Evolutionary conservation across 768 basidiomycete genomes (phyloP).

Genomic region (Suillus subaureus): DNA sequence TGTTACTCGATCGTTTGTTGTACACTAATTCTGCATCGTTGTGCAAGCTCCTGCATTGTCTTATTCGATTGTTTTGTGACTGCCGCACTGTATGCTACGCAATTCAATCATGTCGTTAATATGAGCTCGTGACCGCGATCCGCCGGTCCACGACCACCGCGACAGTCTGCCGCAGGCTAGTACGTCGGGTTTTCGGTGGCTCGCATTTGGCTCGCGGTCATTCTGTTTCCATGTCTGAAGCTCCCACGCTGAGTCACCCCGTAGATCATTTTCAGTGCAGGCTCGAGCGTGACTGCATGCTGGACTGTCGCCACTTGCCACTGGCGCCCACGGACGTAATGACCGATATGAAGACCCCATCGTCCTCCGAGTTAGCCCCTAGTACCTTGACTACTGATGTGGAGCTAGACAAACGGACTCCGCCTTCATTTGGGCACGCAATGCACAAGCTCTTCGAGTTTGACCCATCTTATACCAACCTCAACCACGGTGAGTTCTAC

Average conservation of each 20-base stretch:
- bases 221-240: background rate
- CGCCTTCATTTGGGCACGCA: conserved; percentile 58
- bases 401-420: conserved; percentile 26
- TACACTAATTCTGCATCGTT: background rate
- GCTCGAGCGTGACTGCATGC: background rate
- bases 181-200: background rate
- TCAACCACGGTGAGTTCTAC: conserved; percentile 58
- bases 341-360: background rate
- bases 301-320: background rate
- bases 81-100: background rate
- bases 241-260: background rate
- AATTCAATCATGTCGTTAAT: background rate
- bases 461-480: conserved; percentile 53
- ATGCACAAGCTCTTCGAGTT: conserved; percentile 30
- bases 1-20: background rate
- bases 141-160: background rate
- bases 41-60: background rate
- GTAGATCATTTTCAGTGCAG: background rate
- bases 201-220: background rate
- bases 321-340: background rate
- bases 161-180: background rate
- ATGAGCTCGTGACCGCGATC: background rate
- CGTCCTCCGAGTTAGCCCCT: background rate
- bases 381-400: conserved; percentile 1
- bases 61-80: background rate